Base-by-base conservation (phyloP, 2,329 filamentous ascomycete species). In the Diaporthe sp. region DNA sequence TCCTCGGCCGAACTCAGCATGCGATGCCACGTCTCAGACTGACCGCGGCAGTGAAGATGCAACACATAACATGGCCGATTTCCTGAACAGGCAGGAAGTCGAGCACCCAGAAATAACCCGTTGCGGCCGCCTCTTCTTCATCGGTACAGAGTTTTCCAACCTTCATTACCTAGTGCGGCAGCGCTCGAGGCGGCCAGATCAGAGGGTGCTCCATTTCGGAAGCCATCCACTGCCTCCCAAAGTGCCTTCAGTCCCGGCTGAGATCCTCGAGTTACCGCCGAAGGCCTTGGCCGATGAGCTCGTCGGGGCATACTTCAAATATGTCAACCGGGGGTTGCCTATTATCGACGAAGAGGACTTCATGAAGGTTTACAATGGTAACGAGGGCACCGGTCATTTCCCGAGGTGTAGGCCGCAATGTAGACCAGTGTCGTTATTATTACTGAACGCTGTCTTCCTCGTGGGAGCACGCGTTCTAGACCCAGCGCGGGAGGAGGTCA, bases 91-190 rank as follows among this genome's bases (percentile, higher is more conserved):
- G 17, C 17, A 65, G 17, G 61, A 34, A 10, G 17, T 22, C 61
- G 42, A 65, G 61, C 25, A 44, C 7, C 60, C 37, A 20, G 61
- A 65, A 49, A 65, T 65, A 31, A 65, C 8, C 42, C 61, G 42
- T 49, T 63, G 60, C 39, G 60, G 60, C 39, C 61, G 61, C 15
- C 39, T 65, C 39, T 49, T 47, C 28, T 65, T 65, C 28, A 65
- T 65, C 20, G 61, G 61, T 2, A 65, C 39, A 22, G 61, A 65
- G 34, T 49, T 65, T 34, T 65, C 61, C 15, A 65, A 65, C 42
- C 42, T 65, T 13, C 39, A 65, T 12, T 65, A 65, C 42, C n/a
- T 65, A 2, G 61, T 49, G 25, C 61, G 61, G 9, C 42, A 65
- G 42, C 61, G 61, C 17, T 47, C 42, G 15, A 47, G 42, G 61